A percentile compares a stretch with the other conserved stretches of the same genome.
Evolutionary conservation across 805 yeast genomes (phyloP).

Genomic region (Ogataea polymorpha): DNA sequence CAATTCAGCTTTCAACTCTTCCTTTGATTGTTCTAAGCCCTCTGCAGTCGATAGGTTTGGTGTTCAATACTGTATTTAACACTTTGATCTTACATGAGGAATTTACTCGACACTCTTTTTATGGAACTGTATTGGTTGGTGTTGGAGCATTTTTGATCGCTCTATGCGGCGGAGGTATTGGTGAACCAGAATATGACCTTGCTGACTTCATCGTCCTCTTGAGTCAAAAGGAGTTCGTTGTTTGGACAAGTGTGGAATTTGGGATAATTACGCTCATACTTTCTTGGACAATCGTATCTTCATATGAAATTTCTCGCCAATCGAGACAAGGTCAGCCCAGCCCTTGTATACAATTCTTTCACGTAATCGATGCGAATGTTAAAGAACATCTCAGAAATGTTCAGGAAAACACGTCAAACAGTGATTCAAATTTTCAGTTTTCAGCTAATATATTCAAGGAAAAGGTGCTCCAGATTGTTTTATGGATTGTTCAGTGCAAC

Average conservation of each 20-base stretch:
- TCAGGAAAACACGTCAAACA: neutral
- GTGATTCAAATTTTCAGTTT: neutral
- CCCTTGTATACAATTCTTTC: neutral
- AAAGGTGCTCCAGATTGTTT: no score
- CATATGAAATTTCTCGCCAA: no score
- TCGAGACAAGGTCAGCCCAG: no score
- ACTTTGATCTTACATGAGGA: constrained; percentile 62
- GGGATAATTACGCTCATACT: constrained; percentile 29
- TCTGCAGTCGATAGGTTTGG: constrained; percentile 82
- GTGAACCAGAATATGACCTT: constrained; percentile 51
- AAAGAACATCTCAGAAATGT: neutral
- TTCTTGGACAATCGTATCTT: constrained; percentile 27
- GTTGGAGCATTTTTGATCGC: constrained; percentile 79
- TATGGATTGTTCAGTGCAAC: no score
- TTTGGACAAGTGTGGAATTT: constrained; percentile 51
- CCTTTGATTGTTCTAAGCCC: constrained; percentile 82
- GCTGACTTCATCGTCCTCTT: constrained; percentile 44
- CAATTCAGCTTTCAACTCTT: constrained; percentile 78
- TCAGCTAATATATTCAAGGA: no score
- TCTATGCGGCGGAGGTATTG: constrained; percentile 65
- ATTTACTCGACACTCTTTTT: constrained; percentile 53
- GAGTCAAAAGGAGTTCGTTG: constrained; percentile 44
- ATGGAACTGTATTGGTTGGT: constrained; percentile 67
- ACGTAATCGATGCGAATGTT: neutral
- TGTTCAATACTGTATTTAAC: constrained; percentile 78